Evolutionary conservation across 176 grass and related monocot species (phyloP), one percentile per base, ranked within the genome.

Genomic region (Phoenix roebelenii): DNA sequence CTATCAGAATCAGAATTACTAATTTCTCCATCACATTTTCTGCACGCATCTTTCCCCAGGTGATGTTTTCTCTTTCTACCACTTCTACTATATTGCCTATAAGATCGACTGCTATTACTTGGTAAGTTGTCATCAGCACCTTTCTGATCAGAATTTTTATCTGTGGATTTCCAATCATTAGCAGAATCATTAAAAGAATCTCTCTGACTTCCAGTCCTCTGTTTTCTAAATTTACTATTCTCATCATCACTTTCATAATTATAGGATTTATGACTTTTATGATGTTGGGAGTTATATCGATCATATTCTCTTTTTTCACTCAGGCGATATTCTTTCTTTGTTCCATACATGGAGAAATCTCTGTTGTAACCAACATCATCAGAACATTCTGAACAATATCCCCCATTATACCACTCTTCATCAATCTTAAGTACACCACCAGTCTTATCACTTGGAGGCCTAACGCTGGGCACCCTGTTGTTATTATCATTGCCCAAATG

Each of bases 141-240:
- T 25, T 79, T 78, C 4, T 25, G 74, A 72, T 81, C 77, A 30
- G 25, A 63, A 18, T 81, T 74, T 17, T 65, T 76, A 22, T 65
- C 60, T 70, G 76, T 76, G 1, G 65, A 63, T 66, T 24, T 51
- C 74, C 77, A 71, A 65, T 76, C 69, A 26, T 92, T 79, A 5
- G 66, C 60, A 1, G 17, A 49, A 22, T 35, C 25, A 18, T 72
- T 58, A 58, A 44, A 23, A 63, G 4, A 20, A 57, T 50, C 52
- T 19, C 25, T 66, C 20, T 65, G 61, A n/a, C 49, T 16, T n/a
- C 4, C 22, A 20, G 52, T n/a, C 18, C 22, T 48, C 4, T 16
- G 7, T 30, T 79, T 68, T 64, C 18, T 49, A 20, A 50, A 65
- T 67, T 70, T 63, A 19, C 50, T 16, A 19, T 68, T 68, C 68